These are phyloP conservation scores for Elsinoe australis DNA, from an alignment of 2,329 filamentous ascomycete species.

Conservation along the genomic window DNA sequence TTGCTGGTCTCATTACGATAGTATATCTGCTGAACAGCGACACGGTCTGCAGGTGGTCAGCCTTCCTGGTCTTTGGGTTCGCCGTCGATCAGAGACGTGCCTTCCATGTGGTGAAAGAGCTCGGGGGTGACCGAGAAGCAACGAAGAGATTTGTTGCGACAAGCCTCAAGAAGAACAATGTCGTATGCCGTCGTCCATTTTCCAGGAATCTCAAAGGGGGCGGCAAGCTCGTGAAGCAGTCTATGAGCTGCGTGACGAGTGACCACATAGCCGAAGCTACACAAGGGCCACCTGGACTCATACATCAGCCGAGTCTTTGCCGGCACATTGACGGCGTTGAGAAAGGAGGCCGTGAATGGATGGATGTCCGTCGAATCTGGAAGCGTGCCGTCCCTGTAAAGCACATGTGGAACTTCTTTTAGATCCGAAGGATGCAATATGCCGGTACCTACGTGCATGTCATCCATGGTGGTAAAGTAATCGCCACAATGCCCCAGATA, in stretches of 20 bases:
- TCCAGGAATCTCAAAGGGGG: conserved; percentile 29
- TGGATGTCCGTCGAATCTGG: conserved; percentile 32
- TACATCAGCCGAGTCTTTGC: conserved; percentile 34
- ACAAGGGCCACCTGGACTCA: conserved; percentile 37
- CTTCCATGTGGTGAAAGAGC: conserved; percentile 34
- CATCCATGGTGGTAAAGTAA: conserved; percentile 30
- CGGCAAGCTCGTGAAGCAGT: conserved; percentile 33
- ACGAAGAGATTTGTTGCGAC: conserved; percentile 28
- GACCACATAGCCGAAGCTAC: conserved; percentile 39
- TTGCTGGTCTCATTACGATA: conserved; percentile 27
- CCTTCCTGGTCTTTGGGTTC: conserved; percentile 29
- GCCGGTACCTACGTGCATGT: conserved; percentile 30
- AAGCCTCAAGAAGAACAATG: conserved; percentile 32
- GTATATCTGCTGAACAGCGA: conserved; percentile 22
- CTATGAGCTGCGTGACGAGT: conserved; percentile 31
- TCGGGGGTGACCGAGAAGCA: conserved; percentile 34
- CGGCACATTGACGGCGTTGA: conserved; percentile 32
- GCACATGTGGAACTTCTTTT: conserved; percentile 29
- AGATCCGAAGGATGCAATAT: conserved; percentile 30
- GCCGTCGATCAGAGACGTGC: conserved; percentile 33
- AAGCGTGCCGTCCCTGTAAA: conserved; percentile 34
- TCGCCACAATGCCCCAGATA: conserved; percentile 39
- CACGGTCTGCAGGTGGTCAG: conserved; percentile 26
- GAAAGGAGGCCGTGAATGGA: conserved; percentile 33
- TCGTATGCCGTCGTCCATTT: conserved; percentile 33